A percentile compares a stretch with the other conserved stretches of the same genome.
Evolutionary conservation across 2,329 filamentous ascomycete species (phyloP).

Genomic region (Dothistroma pini): DNA sequence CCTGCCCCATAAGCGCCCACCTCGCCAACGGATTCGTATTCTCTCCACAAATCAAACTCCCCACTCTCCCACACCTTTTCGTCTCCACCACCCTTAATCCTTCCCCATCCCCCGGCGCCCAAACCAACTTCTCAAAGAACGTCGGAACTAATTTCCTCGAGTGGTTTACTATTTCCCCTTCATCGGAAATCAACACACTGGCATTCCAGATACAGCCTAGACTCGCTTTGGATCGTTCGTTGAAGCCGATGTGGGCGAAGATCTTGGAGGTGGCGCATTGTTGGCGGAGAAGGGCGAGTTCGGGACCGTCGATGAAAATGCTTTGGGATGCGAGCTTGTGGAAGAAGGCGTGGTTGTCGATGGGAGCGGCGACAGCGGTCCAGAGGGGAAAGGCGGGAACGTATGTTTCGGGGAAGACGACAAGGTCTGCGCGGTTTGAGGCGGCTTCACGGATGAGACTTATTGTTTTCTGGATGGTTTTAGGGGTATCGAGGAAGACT

Average conservation of each 20-base stretch:
- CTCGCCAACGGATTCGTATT: constrained; percentile 56
- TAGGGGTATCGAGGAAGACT: constrained; percentile 45
- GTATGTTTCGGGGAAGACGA: constrained; percentile 54
- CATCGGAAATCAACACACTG: constrained; percentile 45
- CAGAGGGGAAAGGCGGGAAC: constrained; percentile 55
- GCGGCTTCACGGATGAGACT: constrained; percentile 46
- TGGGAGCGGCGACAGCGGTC: constrained; percentile 46
- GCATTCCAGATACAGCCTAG: constrained; percentile 51
- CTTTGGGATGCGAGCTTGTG: constrained; percentile 45
- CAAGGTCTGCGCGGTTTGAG: constrained; percentile 44
- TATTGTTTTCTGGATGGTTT: constrained; percentile 49
- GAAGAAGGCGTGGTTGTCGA: constrained; percentile 51
- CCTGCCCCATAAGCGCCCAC: constrained; percentile 52
- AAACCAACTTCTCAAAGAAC: constrained; percentile 56
- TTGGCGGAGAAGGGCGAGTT: constrained; percentile 42
- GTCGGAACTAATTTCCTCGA: constrained; percentile 55
- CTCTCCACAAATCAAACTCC: constrained; percentile 54
- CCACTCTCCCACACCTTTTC: constrained; percentile 43
- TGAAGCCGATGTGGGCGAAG: constrained; percentile 50
- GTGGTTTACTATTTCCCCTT: constrained; percentile 48
- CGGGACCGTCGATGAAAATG: constrained; percentile 45
- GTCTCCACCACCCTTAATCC: constrained; percentile 49
- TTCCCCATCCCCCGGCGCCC: constrained; percentile 51
- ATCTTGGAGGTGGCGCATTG: constrained; percentile 39
- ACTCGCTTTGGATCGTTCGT: constrained; percentile 46